Evolutionary conservation across 306 rosid genomes (phyloP), one percentile per base, ranked within the genome.

Genomic region (Glycyrrhiza uralensis): DNA sequence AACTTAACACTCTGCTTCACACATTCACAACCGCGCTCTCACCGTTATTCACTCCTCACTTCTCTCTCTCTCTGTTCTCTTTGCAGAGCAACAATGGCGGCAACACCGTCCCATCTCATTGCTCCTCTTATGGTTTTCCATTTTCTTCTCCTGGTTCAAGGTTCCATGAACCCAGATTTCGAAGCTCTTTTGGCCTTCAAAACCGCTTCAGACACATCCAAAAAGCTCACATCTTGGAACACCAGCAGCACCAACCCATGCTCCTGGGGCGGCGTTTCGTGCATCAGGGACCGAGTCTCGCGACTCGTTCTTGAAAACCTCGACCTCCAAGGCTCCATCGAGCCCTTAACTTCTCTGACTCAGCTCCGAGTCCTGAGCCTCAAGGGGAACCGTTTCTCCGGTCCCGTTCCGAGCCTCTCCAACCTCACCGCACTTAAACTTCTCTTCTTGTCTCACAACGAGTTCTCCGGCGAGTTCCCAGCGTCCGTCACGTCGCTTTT

Each of bases 321-420:
- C 15, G 72, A 78, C 57, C 94, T 94, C 4, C 82, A 38, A 6
- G 96, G 96, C 62, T 83, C 97, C 6, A 72, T 94, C 18, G 46
- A 74, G 0, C 69, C 88, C 0, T 79, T 94, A 42, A 70, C 92
- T 0, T 56, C 80, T 12, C 47, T 91, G 1, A 84, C 92, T 77
- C 85, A 84, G 77, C 92, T 94, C 39, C 92, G 97, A 64, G 96
- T 91, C 30, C 84, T 94, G 8, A 94, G 98, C 81, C 95, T 94
- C 42, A 94, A 94, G 50, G 66, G 71, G 0, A 94, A 94, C 83
- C 90, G 82, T 23, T 86, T 91, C 30, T 76, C 95, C 12, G 95
- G 95, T 4, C 26, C 78, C 59, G 42, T 91, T 71, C 96, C 96
- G 0, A 79, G 52, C 71, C 80, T 94, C 63, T 87, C 98, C 3